A percentile compares a stretch with the other conserved stretches of the same genome.
These are phyloP conservation scores for Ricinus communis DNA, from an alignment of 345 rosid genomes.

Conservation along the genomic window DNA sequence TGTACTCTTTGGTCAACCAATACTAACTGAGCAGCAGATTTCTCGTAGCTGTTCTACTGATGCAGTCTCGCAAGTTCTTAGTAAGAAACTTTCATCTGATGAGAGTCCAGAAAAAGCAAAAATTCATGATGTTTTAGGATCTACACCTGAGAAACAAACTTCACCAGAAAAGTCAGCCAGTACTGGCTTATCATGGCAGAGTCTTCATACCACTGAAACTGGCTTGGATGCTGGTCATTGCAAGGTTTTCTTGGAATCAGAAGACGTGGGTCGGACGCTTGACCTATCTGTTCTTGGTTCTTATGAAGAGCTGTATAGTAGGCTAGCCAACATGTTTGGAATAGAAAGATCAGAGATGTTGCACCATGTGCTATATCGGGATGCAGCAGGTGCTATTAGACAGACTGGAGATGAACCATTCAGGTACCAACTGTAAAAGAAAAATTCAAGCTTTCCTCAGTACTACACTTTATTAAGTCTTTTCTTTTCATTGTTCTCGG, in stretches of 20 bases:
- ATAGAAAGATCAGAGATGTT: slow-evolving; percentile 60
- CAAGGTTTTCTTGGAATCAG: slow-evolving; percentile 91
- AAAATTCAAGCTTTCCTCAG: neutral
- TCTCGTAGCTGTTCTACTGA: slow-evolving; percentile 42
- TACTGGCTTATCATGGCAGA: slow-evolving; percentile 48
- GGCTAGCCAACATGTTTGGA: slow-evolving; percentile 72
- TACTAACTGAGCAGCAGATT: slow-evolving; percentile 68
- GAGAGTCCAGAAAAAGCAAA: slow-evolving; percentile 28
- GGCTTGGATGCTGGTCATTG: slow-evolving; percentile 68
- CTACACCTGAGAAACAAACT: slow-evolving; percentile 28
- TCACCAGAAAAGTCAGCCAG: slow-evolving; percentile 35
- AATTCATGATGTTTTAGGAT: slow-evolving; percentile 32
- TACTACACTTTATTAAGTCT: neutral
- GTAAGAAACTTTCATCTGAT: slow-evolving; percentile 30
- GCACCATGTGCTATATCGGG: slow-evolving; percentile 65
- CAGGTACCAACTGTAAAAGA: slow-evolving; percentile 47
- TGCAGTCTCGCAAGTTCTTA: slow-evolving; percentile 33
- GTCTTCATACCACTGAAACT: slow-evolving; percentile 32
- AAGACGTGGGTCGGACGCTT: slow-evolving; percentile 81
- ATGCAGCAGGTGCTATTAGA: slow-evolving; percentile 56
- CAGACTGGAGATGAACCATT: slow-evolving; percentile 78
- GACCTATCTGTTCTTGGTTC: slow-evolving; percentile 73
- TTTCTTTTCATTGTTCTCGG: slow-evolving; percentile 7
- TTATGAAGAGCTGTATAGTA: slow-evolving; percentile 68
- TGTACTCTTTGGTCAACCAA: slow-evolving; percentile 83